Evolutionary conservation across 2,329 filamentous ascomycete species (phyloP), one percentile per base, ranked within the genome.

Genomic region (Phoma sp.): DNA sequence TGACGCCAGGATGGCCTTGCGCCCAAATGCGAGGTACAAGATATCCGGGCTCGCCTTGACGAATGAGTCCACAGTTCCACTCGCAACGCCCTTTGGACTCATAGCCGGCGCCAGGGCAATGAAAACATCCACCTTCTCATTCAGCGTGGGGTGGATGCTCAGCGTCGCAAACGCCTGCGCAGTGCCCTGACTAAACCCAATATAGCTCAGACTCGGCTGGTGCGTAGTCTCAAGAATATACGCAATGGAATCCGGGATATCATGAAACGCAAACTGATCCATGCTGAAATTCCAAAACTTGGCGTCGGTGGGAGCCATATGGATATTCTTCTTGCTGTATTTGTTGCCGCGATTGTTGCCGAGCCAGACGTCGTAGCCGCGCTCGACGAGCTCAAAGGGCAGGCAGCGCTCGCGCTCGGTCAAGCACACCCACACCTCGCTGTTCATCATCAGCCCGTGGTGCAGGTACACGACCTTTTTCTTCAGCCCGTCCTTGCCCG

Each of bases 341-440:
- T 99, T 99, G 83, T 99, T 99, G 42, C 95, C 95, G 29, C 95
- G 88, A 70, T 99, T 99, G 75, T 99, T 99, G 43, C 95, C 95
- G 58, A 99, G 82, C 91, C 95, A 99, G 61, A 98, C 93, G 79
- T 99, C 95, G 67, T 96, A 99, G 2, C 95, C 95, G 67, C 85
- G 84, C 68, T 97, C 92, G 0, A 96, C 92, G 36, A 99, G 81
- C 62, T 90, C 84, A 72, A 99, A 98, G 0, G 95, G 92, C 32
- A 99, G 80, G 63, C 90, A 93, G 64, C 93, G 85, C 74, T 96
- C 84, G 64, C 88, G 87, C 62, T 97, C 91, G 0, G 93, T 96
- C 71, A 93, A 78, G 70, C 92, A 96, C 7, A 98, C 91, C 95
- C 95, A 99, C 28, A 99, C 93, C 75, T 99, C 95, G 66, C 92